phyloP scores from a whole-genome alignment of 2,329 filamentous ascomycete genomes.

The Pseudogymnoascus sp. region DNA sequence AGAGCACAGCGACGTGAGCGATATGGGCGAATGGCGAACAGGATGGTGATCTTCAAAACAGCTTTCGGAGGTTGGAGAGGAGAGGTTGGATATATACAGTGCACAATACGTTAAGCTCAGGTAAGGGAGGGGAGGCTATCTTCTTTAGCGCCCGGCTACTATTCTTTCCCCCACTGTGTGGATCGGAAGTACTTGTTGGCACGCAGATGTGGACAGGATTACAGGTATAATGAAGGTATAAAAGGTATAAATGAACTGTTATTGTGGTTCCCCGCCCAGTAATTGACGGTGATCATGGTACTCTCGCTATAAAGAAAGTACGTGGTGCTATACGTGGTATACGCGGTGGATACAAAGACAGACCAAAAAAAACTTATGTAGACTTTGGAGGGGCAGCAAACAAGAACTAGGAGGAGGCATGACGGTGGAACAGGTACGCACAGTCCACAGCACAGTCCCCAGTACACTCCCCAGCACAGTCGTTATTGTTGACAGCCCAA shows the following conservation, averaged over 20 bases:
- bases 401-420: not conserved
- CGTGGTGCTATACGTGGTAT: not conserved
- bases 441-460: not conserved
- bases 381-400: constrained; percentile 1
- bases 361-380: not conserved
- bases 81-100: not conserved
- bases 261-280: not conserved
- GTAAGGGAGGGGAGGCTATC: not conserved
- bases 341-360: not conserved
- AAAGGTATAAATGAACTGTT: not conserved
- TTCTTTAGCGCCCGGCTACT: not conserved
- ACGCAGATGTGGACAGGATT: not conserved
- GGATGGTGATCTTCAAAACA: not conserved
- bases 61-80: not conserved
- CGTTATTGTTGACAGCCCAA: not conserved
- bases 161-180: constrained; percentile 8
- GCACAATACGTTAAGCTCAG: not conserved
- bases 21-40: not conserved
- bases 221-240: not conserved
- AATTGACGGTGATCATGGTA: not conserved
- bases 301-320: not conserved
- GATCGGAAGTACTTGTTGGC: not conserved
- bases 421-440: constrained; percentile 1
- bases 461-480: not conserved
- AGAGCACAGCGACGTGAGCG: not conserved